These are phyloP conservation scores for Monoraphidium neglectum DNA, from an alignment of 139 green algal species.

Conservation along the genomic window DNA sequence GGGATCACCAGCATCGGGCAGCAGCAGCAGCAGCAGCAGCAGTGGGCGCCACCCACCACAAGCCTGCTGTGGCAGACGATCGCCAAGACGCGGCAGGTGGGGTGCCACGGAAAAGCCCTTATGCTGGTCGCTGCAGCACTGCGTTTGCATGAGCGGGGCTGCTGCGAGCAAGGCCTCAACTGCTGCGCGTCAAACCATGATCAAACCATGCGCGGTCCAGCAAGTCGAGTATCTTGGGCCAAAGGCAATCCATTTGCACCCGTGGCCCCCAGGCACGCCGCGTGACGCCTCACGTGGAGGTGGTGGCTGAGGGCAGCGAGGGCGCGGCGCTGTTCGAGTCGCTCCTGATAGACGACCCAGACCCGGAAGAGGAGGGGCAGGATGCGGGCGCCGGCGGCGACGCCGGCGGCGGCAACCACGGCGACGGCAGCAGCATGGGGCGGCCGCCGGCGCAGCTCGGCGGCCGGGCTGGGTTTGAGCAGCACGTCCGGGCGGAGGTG, in stretches of 20 bases:
- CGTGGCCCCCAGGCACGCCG: conserved; percentile 42
- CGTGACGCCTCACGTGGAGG: conserved; percentile 66
- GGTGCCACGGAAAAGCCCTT: too few relatives aligned
- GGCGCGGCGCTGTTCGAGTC: conserved; percentile 57
- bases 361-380: conserved; percentile 12
- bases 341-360: conserved; percentile 77
- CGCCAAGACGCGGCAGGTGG: conserved; percentile 13
- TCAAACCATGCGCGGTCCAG: too few relatives aligned
- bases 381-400: neutral
- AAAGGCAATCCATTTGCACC: too few relatives aligned
- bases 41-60: conserved; percentile 37
- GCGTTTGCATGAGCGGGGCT: too few relatives aligned
- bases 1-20: neutral
- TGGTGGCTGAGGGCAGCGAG: conserved; percentile 62
- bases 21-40: neutral
- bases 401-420: neutral
- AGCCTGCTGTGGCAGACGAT: conserved; percentile 17
- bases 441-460: neutral
- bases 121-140: too few relatives aligned
- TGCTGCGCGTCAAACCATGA: too few relatives aligned
- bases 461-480: conserved; percentile 54
- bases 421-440: neutral
- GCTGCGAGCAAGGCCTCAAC: too few relatives aligned
- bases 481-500: conserved; percentile 48
- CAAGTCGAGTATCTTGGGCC: too few relatives aligned